Evolutionary conservation across 192 early-diverging fungal genomes (phyloP), one percentile per base, ranked within the genome.

Genomic region (Dissophora globulifera): DNA sequence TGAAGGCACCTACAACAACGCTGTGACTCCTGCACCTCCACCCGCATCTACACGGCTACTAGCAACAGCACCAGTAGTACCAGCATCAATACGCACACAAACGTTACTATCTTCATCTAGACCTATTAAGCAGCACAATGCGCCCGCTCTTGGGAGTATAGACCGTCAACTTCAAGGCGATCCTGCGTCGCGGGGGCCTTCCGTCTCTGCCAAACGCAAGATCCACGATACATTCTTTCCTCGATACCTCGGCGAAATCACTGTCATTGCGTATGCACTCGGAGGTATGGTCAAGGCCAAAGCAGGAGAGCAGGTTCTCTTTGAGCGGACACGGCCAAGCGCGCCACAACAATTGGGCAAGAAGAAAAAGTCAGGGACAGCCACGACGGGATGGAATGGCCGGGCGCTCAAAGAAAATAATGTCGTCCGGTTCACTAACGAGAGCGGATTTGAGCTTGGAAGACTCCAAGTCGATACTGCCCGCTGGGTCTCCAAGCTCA

Each of bases 391-490:
- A 23, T 76, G 72, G 72, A 52, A 29, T 8, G 71, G 57, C 15
- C 51, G 33, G 20, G 58, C 63, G 0, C 4, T 35, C 8, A 64
- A 61, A 40, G 74, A 76, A 26, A 82, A 85, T 67, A 83, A 67
- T 31, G 78, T 86, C 33, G 84, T 86, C n/a, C 80, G 84, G 13
- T 81, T 86, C 31, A 74, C 68, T 11, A 78, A 68, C 4, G 13
- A 43, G 12, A 50, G 35, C 9, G 75, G 78, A n/a, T 38, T 69
- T 31, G 84, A 86, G 54, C 70, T 86, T 43, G 84, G 84, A 23
- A 60, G 84, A 38, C 33, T 86, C 1, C 76, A 79, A 20, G 58
- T 66, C 2, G 82, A 80, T 3, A 80, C 78, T 3, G 42, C 80
- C 0, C 54, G 74, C 15, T 83, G 74, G 71, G 78, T 87, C 16